Conservation (phyloP, 106 monocot species). For the Platanthera zijinensis region DNA sequence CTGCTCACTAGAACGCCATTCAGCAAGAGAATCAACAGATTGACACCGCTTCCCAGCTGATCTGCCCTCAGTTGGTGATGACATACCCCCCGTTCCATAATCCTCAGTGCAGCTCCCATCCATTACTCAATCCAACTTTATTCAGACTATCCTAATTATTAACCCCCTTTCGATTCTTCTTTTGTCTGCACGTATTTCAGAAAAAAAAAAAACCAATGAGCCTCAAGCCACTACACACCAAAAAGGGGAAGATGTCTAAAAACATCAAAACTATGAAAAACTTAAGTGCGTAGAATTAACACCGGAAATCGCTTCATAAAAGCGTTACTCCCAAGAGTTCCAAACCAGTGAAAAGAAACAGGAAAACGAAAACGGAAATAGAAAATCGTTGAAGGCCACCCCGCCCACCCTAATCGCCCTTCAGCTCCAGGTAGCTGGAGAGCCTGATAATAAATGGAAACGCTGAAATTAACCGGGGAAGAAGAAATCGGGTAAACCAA, state of each 20-base stretch:
- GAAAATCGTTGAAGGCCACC: not conserved
- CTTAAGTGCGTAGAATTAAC: not conserved
- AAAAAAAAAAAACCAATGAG: not conserved
- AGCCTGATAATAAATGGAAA: not conserved
- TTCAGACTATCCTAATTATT: not conserved
- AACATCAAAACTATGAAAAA: not conserved
- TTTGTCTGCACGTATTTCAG: not conserved
- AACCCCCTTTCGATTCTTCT: not conserved
- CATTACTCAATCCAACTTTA: constrained; percentile 7
- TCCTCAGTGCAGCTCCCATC: constrained; percentile 2
- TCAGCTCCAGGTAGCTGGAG: not conserved
- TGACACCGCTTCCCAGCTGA: constrained; percentile 11
- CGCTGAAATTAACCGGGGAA: not conserved
- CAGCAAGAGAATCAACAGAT: constrained; percentile 19
- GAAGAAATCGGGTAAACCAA: not conserved
- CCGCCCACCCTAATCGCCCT: not conserved
- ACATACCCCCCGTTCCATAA: not conserved
- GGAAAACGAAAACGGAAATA: not conserved
- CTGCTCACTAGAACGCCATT: constrained; percentile 24
- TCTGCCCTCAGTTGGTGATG: constrained; percentile 2
- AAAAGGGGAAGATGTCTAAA: not conserved
- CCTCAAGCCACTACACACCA: not conserved
- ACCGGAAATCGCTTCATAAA: not conserved
- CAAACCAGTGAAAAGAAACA: not conserved
- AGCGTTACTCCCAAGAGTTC: not conserved